Evolutionary conservation across 2,329 filamentous ascomycete species (phyloP), one percentile per base, ranked within the genome.

Genomic region (Penicillium rolfsii): DNA sequence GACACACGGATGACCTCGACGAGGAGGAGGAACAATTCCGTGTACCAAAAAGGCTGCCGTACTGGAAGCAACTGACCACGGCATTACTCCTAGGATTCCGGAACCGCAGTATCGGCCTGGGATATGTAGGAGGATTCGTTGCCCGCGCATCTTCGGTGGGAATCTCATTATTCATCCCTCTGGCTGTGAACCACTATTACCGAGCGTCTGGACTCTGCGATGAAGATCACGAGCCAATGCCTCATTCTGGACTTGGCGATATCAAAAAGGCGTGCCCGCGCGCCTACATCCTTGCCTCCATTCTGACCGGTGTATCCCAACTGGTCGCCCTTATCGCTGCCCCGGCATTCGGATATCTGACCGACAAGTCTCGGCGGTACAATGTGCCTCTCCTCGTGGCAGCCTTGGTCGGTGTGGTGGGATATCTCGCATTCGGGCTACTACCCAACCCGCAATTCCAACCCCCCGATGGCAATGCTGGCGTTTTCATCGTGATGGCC

Each of bases 111-210:
- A 96, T 99, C 63, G 89, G 87, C 19, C 83, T 98, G 0, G 94
- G 91, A 30, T 99, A 98, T 71, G 80, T 98, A 0, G 95, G 94
- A 64, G 95, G 95, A 1, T 97, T 98, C 70, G 94, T 99, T 2
- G 94, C 93, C 9, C 88, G 95, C 58, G 93, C 95, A 7, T 97
- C 93, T 0, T 97, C 93, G 0, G 95, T 99, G 5, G 94, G 91
- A 55, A 96, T 99, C 66, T 96, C 92, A 0, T 85, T 98, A 5
- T 99, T 98, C 78, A 90, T 99, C 57, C 95, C 95, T 0, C 84
- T 99, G 1, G 96, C 91, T 73, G 87, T 97, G 69, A 98, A 98
- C 74, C 89, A 91, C 26, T 97, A 91, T 76, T 98, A 94, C 76
- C 90, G 94, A 64, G 81, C 82, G 52, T 89, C 89, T 56, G 93